Evolutionary conservation across 805 yeast genomes (phyloP).

Genomic region (Wickerhamiella lipophila): DNA sequence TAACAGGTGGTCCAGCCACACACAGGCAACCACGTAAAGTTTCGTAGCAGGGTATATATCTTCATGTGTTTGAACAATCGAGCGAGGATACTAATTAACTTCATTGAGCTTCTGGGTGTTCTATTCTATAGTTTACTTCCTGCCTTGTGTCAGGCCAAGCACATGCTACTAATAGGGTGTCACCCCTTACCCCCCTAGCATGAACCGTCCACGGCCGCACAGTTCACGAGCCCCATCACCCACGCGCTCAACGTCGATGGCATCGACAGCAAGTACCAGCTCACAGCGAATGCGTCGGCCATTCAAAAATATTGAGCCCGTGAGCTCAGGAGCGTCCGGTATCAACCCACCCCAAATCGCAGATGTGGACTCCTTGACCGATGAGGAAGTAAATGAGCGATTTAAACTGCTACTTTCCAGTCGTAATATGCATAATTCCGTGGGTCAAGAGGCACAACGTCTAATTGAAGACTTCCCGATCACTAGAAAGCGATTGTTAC

Average conservation of each 20-base stretch:
- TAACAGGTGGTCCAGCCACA: neutral
- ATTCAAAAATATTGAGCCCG: constrained; percentile 6
- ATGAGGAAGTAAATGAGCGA: constrained; percentile 50
- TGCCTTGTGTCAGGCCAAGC: no score
- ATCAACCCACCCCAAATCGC: neutral
- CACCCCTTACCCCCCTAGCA: constrained; percentile 3
- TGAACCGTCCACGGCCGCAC: constrained; percentile 2
- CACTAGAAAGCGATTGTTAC: constrained; percentile 83
- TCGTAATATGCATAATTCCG: constrained; percentile 52
- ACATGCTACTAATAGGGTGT: neutral
- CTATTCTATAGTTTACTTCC: no score
- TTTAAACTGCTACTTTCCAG: constrained; percentile 56
- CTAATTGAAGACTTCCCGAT: constrained; percentile 64
- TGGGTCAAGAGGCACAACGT: constrained; percentile 59
- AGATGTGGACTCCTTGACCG: neutral
- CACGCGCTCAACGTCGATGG: constrained; percentile 5
- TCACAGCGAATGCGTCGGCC: constrained; percentile 4
- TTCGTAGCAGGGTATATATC: neutral
- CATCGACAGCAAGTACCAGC: neutral
- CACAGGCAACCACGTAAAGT: neutral
- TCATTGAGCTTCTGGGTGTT: neutral
- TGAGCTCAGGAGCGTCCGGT: neutral
- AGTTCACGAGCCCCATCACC: constrained; percentile 4
- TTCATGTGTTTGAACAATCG: no score
- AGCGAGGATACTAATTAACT: neutral